phyloP scores from a whole-genome alignment of 2,329 filamentous ascomycete species.

The Fusarium scirpi region DNA sequence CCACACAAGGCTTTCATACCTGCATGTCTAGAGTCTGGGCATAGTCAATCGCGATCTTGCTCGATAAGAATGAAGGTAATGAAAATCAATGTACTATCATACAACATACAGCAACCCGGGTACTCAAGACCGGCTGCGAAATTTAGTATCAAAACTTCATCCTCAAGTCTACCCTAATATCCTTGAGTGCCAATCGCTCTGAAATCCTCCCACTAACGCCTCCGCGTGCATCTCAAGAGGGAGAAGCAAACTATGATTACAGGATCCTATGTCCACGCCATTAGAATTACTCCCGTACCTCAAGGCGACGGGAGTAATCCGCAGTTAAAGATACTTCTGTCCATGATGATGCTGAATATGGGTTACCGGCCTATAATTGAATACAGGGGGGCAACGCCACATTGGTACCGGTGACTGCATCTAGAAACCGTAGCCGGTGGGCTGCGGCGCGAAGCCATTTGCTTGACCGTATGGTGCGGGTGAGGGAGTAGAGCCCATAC shows the following conservation, averaged over 20 bases:
- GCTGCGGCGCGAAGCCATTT: slow-evolving; percentile 90
- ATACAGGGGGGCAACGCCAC: slow-evolving; percentile 43
- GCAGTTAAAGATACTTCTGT: slow-evolving; percentile 15
- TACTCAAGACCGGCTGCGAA: slow-evolving; percentile 31
- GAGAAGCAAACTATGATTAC: slow-evolving; percentile 48
- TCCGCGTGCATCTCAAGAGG: slow-evolving; percentile 28
- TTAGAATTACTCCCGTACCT: slow-evolving; percentile 37
- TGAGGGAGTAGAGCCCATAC: slow-evolving; percentile 58
- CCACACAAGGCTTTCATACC: slow-evolving; percentile 1
- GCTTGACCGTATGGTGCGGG: slow-evolving; percentile 79
- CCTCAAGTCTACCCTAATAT: slow-evolving; percentile 45
- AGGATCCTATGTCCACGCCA: slow-evolving; percentile 45
- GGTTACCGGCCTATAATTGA: slow-evolving; percentile 18
- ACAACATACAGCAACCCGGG: slow-evolving; percentile 46
- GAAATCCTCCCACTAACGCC: slow-evolving; percentile 39
- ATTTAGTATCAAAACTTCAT: slow-evolving; percentile 44
- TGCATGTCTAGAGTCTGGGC: not conserved
- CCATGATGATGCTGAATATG: slow-evolving; percentile 13
- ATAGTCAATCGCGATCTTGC: not conserved
- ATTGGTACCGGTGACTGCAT: slow-evolving; percentile 49
- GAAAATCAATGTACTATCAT: slow-evolving; percentile 51
- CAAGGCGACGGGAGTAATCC: slow-evolving; percentile 8
- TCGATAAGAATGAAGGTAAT: slow-evolving; percentile 17
- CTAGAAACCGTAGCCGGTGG: slow-evolving; percentile 80
- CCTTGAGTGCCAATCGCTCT: slow-evolving; percentile 43